Base-by-base conservation (phyloP, 2,329 filamentous ascomycete genomes). In the Cladosporium austrohemisphaericum region DNA sequence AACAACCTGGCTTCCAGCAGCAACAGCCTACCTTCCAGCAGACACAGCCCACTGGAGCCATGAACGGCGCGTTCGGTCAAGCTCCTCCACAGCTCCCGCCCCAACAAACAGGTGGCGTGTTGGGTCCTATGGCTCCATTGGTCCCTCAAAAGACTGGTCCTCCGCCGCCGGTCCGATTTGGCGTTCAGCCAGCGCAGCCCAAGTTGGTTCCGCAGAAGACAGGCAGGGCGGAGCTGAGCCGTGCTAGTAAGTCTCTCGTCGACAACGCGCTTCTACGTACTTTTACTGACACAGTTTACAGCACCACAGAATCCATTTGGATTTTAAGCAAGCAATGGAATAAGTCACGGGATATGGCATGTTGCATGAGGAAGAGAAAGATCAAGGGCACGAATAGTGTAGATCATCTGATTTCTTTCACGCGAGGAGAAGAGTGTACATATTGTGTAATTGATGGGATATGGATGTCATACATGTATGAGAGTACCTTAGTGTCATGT, bases 181-280 rank as follows among this genome's bases (percentile, higher is more conserved):
- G 93, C 31, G 84, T 95, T 28, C 77, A 80, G 50, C 74, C 76
- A 22, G 81, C 83, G 10, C 74, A 82, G 23, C 89, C 90, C 70
- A 93, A 87, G 68, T 72, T 97, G 60, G 77, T 80, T 53, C 83
- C 91, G 23, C 93, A 97, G 72, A 79, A 89, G 22, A 98, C 93
- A 5, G 93, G 93, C 56, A 77, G 87, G 74, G 93, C 93, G 50
- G 96, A 97, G 68, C 77, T 98, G 58, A 79, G 87, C 45, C 88
- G 94, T 81, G 93, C 93, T 64, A 98, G 92, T 97, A 84, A 86
- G 92, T 91, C 37, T 51, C 40, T 37, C 23, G 22, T 49, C 23
- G 9, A 23, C 51, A 28, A 38, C 35, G 33, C 25, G 37, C 18
- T 20, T 13, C 55, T 55, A 43, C 57, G 43, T 33, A 18, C 26